Percentiles rank a stretch among this genome's conserved stretches.
These are phyloP conservation scores for Lumnitzera racemosa DNA, from an alignment of 345 rosid species.

Conservation along the genomic window DNA sequence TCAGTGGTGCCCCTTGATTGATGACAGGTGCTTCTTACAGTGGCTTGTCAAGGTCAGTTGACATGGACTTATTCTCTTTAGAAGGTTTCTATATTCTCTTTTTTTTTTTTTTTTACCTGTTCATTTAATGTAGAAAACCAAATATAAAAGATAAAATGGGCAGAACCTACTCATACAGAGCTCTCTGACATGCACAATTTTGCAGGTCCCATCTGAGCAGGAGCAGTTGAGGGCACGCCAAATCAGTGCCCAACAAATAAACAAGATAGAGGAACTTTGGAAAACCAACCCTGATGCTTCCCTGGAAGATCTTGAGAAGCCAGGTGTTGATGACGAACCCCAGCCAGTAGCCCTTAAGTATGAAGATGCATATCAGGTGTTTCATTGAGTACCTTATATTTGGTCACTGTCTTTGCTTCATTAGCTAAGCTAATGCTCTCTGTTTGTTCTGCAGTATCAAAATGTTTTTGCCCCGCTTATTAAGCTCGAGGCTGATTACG, in stretches of 20 bases:
- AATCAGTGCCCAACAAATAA: constrained; percentile 97
- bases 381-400: not conserved
- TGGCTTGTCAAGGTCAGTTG: constrained; percentile 96
- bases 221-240: constrained; percentile 99
- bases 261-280: constrained; percentile 99
- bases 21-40: constrained; percentile 95
- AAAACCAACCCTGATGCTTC: constrained; percentile 96
- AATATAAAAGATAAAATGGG: not conserved
- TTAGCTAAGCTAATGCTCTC: constrained; percentile 12
- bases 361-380: constrained; percentile 99
- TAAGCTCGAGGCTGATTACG: constrained; percentile 99
- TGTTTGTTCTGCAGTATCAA: constrained; percentile 75
- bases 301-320: constrained; percentile 98
- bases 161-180: constrained; percentile 1
- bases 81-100: no score
- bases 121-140: no score
- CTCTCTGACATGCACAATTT: constrained; percentile 16
- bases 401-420: not conserved
- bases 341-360: constrained; percentile 89
- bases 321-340: constrained; percentile 99
- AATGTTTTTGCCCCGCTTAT: constrained; percentile 98
- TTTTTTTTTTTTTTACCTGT: no score
- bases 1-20: constrained; percentile 99
- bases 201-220: constrained; percentile 94
- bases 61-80: no score